These are phyloP conservation scores for Heliamphora exappendiculata DNA, from an alignment of 148 eudicot species.

Conservation along the genomic window DNA sequence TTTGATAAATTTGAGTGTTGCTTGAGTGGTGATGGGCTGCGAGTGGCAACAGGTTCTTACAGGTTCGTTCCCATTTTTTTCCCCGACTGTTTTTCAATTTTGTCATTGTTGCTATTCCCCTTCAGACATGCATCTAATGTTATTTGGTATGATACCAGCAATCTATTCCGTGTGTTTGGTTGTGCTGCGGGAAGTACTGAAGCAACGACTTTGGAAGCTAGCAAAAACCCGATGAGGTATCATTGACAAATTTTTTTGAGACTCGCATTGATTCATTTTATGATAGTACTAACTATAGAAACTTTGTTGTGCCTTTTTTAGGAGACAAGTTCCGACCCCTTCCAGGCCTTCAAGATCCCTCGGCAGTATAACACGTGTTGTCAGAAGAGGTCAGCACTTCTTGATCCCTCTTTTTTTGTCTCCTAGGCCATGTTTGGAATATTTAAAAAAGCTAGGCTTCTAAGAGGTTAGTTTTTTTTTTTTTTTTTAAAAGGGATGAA, in stretches of 20 bases:
- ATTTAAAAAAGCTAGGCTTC: no score
- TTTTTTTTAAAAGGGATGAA: no score
- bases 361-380: slow-evolving; percentile 56
- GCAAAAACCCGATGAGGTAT: slow-evolving; percentile 98
- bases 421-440: no score
- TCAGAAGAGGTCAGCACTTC: slow-evolving; percentile 53
- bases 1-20: slow-evolving; percentile 79
- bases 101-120: background rate
- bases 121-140: background rate
- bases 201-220: slow-evolving; percentile 86
- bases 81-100: background rate
- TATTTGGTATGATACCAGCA: slow-evolving; percentile 48
- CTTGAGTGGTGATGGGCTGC: slow-evolving; percentile 63
- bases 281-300: background rate
- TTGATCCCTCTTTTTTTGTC: background rate
- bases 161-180: slow-evolving; percentile 95
- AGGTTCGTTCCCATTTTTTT: slow-evolving; percentile 31
- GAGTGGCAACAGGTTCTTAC: slow-evolving; percentile 75
- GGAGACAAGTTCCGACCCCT: slow-evolving; percentile 86
- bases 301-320: slow-evolving; percentile 19
- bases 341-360: slow-evolving; percentile 72
- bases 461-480: no score
- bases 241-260: background rate
- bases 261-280: background rate
- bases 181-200: slow-evolving; percentile 72